Evolutionary conservation across 1,284 basidiomycete genomes (phyloP), one percentile per base, ranked within the genome.

Genomic region (Erythrobasidium hasegawianum): DNA sequence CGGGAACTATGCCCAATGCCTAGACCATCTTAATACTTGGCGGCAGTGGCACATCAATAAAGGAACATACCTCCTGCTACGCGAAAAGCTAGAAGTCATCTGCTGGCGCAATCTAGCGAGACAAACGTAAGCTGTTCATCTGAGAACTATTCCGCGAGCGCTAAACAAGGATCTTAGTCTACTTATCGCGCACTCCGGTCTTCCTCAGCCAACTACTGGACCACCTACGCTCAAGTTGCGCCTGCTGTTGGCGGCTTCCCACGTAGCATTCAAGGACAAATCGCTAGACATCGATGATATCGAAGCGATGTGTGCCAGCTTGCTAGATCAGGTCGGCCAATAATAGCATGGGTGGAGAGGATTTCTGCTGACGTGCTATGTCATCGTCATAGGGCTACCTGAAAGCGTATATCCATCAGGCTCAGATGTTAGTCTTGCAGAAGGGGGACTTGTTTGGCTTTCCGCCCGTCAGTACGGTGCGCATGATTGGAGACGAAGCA

Each of bases 71-170:
- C 69, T 79, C 20, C 64, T 79, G 5, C 57, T 80, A 41, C 55
- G 71, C 22, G 79, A 80, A 41, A 79, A 79, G 69, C 71, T 78
- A 26, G 75, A 77, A 68, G 71, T 76, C 24, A 71, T 77, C 7
- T 74, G 77, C 18, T 80, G 79, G 79, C 73, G 79, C n/a, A 78
- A 79, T 57, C 65, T 80, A 26, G 70, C 75, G 27, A 70, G 77
- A 27, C 69, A 71, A 68, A 73, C 73, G 77, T 78, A 33, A 67
- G 77, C 71, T 16, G 27, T 20, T 14, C 20, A n/a, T n/a, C n/a
- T 41, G 13, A 27, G 29, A 22, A 22, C 29, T 9, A 43, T 38
- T 27, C 14, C 49, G 33, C 18, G n/a, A 49, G 50, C n/a, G n/a
- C 47, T 54, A 57, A 64, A 39, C 14, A 33, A 33, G 39, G n/a